Base-by-base conservation (phyloP, 805 yeast species). In the Wickerhamomyces hampshirensis region DNA sequence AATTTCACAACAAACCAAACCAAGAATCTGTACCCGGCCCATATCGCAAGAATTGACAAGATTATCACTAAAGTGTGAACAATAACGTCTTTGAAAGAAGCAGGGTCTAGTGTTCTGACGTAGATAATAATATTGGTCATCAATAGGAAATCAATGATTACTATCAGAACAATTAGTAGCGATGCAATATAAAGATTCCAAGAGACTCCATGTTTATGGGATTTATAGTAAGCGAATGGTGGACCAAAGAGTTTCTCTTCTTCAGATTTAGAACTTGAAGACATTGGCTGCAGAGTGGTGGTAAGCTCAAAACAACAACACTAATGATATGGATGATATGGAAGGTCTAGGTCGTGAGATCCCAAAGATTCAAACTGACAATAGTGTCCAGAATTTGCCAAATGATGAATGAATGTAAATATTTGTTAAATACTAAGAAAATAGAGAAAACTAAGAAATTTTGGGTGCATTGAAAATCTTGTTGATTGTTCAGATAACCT, bases 101-200 rank as follows among this genome's bases (percentile, higher is more conserved):
- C 49, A 13, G 48, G 46, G 13, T 53, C 50, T 26, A 62, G 42
- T 5, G 66, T 61, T 42, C 66, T 55, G 19, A 54, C 43, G 24
- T 61, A 59, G 30, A 63, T 55, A 28, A 62, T 51, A 28, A 60
- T 53, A 34, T 60, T 52, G 6, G 62, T 60, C 10, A 63, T 64
- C 13, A 63, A 44, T 4, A 62, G 39, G 43, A 63, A 60, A 26
- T 59, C 57, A 8, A 54, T 10, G 6, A 47, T 42, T 14, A 56
- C 51, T n/a, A 58, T 35, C 5, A 58, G 8, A 3, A 56, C 58
- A 7, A 56, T 31, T 12, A 53, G 26, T 6, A 48, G 13, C 13
- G 58, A 57, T 7, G 60, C 57, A 7, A 49, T 14, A 15, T 53
- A 30, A n/a, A 62, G 26, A 16, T 49, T 50, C 17, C 42, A 36